Evolutionary conservation across 768 basidiomycete species (phyloP).

Genomic region (Psilocybe cubensis): DNA sequence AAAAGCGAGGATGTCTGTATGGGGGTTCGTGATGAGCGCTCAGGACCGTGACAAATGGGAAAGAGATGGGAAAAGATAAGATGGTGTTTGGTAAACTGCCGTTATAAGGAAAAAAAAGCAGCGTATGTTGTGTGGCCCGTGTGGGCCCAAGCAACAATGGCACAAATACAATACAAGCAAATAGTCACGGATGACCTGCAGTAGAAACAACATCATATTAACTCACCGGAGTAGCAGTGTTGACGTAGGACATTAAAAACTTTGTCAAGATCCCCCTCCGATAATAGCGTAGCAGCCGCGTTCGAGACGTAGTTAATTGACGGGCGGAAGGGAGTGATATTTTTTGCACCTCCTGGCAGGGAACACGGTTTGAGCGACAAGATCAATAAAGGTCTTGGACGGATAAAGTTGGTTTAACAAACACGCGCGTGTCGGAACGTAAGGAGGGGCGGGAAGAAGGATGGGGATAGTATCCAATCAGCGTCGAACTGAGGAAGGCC

Average conservation of each 20-base stretch:
- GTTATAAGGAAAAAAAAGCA: slow-evolving; percentile 6
- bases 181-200: slow-evolving; percentile 4
- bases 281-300: slow-evolving; percentile 11
- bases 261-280: slow-evolving; percentile 15
- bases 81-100: slow-evolving; percentile 6
- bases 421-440: slow-evolving; percentile 13
- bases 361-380: slow-evolving; percentile 14
- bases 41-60: not conserved
- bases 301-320: slow-evolving; percentile 18
- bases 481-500: slow-evolving; percentile 15
- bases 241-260: slow-evolving; percentile 36
- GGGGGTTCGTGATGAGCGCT: slow-evolving; percentile 11
- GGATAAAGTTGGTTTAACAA: slow-evolving; percentile 3
- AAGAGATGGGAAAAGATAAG: slow-evolving; percentile 3
- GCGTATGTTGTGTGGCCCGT: not conserved
- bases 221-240: slow-evolving; percentile 38
- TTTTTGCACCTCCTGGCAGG: slow-evolving; percentile 15
- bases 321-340: slow-evolving; percentile 9
- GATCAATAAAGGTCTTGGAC: slow-evolving; percentile 23
- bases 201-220: slow-evolving; percentile 3
- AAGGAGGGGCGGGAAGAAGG: slow-evolving; percentile 15
- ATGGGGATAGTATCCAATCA: slow-evolving; percentile 21
- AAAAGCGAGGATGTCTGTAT: slow-evolving; percentile 10
- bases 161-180: slow-evolving; percentile 1
- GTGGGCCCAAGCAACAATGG: slow-evolving; percentile 2